Base-by-base conservation (phyloP, 148 eudicot species). In the Amaranthus palmeri region DNA sequence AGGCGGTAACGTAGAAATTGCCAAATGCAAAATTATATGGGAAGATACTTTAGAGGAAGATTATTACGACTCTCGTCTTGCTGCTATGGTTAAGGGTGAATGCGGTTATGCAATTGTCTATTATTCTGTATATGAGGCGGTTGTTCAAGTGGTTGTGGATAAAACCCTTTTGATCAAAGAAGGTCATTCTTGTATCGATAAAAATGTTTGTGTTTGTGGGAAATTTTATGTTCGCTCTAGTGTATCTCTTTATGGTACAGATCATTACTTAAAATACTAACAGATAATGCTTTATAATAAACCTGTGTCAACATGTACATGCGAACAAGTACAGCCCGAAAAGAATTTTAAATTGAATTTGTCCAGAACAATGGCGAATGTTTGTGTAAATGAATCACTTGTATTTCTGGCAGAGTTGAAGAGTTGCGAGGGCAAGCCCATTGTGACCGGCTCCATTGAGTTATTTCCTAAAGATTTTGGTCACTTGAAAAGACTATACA, bases 341-440 rank as follows among this genome's bases (percentile, higher is more conserved):
- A 36, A 10, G 8, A 43, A 11, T 10, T 18, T 41, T 4, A 41
- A 36, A 18, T 6, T 17, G 11, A 60, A 60, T 0, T 43, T 60
- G 7, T 2, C 8, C 43, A 17, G 25, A 60, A 5, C 63, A 18
- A 41, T 3, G 25, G 63, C 25, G 40, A 6, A 5, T 60, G 63
- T 60, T 18, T 43, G 43, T 6, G 25, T 17, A 9, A 10, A 6
- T 60, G 7, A 41, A 7, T 12, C 43, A 4, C 42, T 60, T 8
- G 25, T 60, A 60, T 10, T 60, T 40, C 7, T 6, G 11, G 63
- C 63, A 18, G 42, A 60, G 18, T 25, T 60, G 43, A 60, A 40
- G 63, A 60, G 63, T 60, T 60, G 63, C 36, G 63, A 60, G 18
- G 63, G 63, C 7, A 18, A 60, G 36, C 63, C 42, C 12, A 60